Evolutionary conservation across 106 monocot genomes (phyloP), one percentile per base, ranked within the genome.

Genomic region (Dioscorea alata): DNA sequence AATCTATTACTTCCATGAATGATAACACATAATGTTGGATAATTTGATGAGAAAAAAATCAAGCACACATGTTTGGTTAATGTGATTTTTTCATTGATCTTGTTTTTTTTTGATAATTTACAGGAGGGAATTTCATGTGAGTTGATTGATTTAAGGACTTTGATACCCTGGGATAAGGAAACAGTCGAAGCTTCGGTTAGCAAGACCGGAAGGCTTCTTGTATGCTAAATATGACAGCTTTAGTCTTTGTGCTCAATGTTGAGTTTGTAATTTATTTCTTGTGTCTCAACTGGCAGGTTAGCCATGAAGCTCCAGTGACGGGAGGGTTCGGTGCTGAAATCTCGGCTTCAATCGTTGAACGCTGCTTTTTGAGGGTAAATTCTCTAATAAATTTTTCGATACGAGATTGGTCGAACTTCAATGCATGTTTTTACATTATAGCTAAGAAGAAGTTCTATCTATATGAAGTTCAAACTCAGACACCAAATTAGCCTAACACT

Each of bases 271-370:
- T 61, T 28, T 57, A 12, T 59, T 1, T 51, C 48, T 6, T 50
- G 4, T 19, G 18, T 58, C 21, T 57, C 49, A 49, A 35, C 64
- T 80, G 23, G 33, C 86, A 97, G 97, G 87, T 97, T 52, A 97
- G 97, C 73, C 97, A 97, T 73, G 97, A 97, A 77, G 97, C 97
- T 78, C 97, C 97, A 23, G 69, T 92, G 16, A 97, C 89, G 17
- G 92, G 92, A 77, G 97, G 97, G 50, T 97, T 97, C 76, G 97
- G 92, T 68, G 92, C 97, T 48, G 92, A 97, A 77, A 97, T 97
- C 66, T 78, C 89, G 68, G 84, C 97, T 78, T 87, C 97, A 4
- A 89, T 97, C 61, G 66, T 66, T 23, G 92, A 97, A 68, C 79
- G 87, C 57, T 97, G 92, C 75, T 97, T 97, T 73, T 65, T 87